A percentile compares a stretch with the other conserved stretches of the same genome.
phyloP scores from a whole-genome alignment of 768 basidiomycete species.

The Multifurca ochricompacta region DNA sequence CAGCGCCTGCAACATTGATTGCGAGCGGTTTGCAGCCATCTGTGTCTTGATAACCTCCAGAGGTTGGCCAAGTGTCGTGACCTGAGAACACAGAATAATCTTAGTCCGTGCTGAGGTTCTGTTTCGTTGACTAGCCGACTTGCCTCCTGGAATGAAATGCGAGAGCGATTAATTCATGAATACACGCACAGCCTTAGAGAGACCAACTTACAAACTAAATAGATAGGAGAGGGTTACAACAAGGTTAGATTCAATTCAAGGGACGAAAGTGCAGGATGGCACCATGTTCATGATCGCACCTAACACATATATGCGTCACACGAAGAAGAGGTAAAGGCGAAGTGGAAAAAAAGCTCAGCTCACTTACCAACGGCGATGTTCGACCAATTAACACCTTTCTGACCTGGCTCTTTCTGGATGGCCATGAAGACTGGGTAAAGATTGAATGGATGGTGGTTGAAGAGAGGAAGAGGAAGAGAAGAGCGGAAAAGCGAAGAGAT shows the following conservation, averaged over 20 bases:
- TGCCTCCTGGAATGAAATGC: constrained; percentile 58
- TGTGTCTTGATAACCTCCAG: constrained; percentile 98
- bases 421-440: constrained; percentile 45
- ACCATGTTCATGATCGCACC: constrained; percentile 99
- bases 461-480: no score
- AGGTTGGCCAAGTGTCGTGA: constrained; percentile 96
- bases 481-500: background rate
- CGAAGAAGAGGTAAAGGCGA: background rate
- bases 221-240: constrained; percentile 2
- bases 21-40: constrained; percentile 95
- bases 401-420: constrained; percentile 78
- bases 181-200: background rate
- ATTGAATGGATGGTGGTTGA: constrained; percentile 10
- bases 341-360: background rate
- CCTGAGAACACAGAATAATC: constrained; percentile 38
- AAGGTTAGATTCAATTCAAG: background rate
- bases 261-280: constrained; percentile 23
- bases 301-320: constrained; percentile 25
- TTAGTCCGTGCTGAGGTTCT: background rate
- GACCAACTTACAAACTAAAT: constrained; percentile 32
- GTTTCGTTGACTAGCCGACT: constrained; percentile 28
- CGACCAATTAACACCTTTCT: constrained; percentile 89
- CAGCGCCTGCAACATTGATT: constrained; percentile 83
- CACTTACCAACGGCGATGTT: constrained; percentile 88
- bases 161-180: constrained; percentile 15